Conservation (phyloP, 2,329 filamentous ascomycete species). For the Orbilia javanica region DNA sequence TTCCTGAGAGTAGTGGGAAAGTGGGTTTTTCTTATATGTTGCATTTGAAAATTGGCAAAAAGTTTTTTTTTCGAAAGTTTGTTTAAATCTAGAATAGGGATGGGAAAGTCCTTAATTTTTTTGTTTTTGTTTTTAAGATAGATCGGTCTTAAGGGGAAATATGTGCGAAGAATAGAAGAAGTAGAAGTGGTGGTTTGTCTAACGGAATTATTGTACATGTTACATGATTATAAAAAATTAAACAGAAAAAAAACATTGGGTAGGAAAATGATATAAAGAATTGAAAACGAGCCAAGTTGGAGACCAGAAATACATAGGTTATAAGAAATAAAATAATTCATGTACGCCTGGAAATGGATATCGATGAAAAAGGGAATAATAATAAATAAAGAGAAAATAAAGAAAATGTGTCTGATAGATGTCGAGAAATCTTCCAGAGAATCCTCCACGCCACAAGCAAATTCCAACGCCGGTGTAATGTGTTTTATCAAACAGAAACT, state of each 20-base stretch:
- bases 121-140: neutral
- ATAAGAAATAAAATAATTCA: constrained; percentile 9
- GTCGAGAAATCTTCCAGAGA: constrained; percentile 54
- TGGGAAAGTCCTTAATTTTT: neutral
- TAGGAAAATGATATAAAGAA: constrained; percentile 18
- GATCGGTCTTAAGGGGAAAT: neutral
- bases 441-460: constrained; percentile 29
- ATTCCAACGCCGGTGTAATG: constrained; percentile 53
- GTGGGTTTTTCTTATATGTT: constrained; percentile 6
- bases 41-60: neutral
- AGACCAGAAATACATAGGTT: constrained; percentile 22
- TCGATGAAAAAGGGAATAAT: constrained; percentile 9
- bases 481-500: constrained; percentile 37
- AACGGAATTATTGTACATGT: constrained; percentile 51
- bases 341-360: constrained; percentile 55
- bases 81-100: neutral
- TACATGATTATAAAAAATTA: constrained; percentile 41
- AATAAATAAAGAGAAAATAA: neutral
- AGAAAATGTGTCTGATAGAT: constrained; percentile 22
- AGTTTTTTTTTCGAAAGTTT: constrained; percentile 1
- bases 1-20: constrained; percentile 19
- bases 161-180: constrained; percentile 23
- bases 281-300: constrained; percentile 20
- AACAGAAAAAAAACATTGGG: neutral
- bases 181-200: constrained; percentile 19